phyloP scores from a whole-genome alignment of 2,329 filamentous ascomycete genomes.

The Xylariaceae sp. region DNA sequence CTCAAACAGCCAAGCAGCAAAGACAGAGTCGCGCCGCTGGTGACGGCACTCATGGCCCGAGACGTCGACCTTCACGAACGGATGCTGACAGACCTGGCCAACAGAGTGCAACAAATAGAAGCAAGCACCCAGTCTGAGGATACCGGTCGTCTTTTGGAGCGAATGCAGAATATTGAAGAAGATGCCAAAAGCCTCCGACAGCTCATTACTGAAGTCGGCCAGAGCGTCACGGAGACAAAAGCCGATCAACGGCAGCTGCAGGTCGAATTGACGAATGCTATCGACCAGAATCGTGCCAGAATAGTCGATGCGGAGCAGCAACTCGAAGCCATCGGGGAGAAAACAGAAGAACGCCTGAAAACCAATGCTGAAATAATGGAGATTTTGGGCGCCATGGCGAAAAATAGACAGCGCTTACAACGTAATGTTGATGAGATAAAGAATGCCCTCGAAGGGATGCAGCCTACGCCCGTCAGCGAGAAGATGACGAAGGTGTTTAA shows the following conservation, averaged over 20 bases:
- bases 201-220: conserved; percentile 1
- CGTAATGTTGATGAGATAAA: background rate
- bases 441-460: background rate
- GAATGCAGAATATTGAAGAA: conserved; percentile 1
- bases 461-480: background rate
- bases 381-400: background rate
- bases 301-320: background rate
- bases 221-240: background rate
- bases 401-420: background rate
- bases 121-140: background rate
- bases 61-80: conserved; percentile 17
- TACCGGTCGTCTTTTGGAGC: background rate
- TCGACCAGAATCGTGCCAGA: background rate
- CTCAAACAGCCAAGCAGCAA: conserved; percentile 17
- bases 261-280: background rate
- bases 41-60: conserved; percentile 19
- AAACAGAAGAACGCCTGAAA: conserved; percentile 1
- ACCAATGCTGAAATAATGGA: background rate
- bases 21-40: conserved; percentile 15
- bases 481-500: conserved; percentile 1
- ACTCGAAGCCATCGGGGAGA: background rate
- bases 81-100: conserved; percentile 5
- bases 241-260: background rate
- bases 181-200: conserved; percentile 8
- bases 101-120: conserved; percentile 3